A percentile compares a stretch with the other conserved stretches of the same genome.
Conservation (phyloP, 1,284 basidiomycete genomes). For the Pseudozyma tsukubaensis region DNA sequence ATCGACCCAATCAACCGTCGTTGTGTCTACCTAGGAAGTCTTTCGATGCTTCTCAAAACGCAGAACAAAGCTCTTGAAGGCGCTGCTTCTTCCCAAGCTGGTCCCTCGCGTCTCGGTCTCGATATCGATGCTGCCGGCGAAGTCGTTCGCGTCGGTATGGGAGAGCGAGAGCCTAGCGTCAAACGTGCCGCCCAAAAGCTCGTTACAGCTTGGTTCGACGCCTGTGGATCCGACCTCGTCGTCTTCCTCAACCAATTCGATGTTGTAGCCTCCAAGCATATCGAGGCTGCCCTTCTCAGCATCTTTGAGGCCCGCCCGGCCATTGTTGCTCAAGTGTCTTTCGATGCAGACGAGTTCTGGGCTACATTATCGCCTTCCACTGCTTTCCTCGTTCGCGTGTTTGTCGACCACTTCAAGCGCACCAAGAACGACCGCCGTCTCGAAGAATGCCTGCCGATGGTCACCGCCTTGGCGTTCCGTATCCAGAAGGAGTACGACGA, state of each 20-base stretch:
- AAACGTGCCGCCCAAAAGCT: constrained; percentile 79
- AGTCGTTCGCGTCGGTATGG: constrained; percentile 76
- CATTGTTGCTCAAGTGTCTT: constrained; percentile 72
- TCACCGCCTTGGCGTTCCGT: constrained; percentile 87
- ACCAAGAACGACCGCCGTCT: constrained; percentile 75
- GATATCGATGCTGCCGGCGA: constrained; percentile 48
- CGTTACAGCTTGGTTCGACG: constrained; percentile 62
- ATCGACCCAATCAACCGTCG: constrained; percentile 84
- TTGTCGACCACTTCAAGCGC: constrained; percentile 82
- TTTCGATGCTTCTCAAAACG: constrained; percentile 44
- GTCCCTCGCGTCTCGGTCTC: constrained; percentile 54
- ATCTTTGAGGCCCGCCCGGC: constrained; percentile 77
- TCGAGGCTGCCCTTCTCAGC: constrained; percentile 77
- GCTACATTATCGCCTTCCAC: constrained; percentile 80
- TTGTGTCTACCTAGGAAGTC: constrained; percentile 77
- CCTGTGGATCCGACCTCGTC: constrained; percentile 52
- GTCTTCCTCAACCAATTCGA: constrained; percentile 78
- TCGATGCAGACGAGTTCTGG: constrained; percentile 83
- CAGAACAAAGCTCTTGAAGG: constrained; percentile 29
- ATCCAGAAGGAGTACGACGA: constrained; percentile 76
- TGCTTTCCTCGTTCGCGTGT: constrained; percentile 84
- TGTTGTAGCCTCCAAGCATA: constrained; percentile 73
- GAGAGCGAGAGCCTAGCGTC: constrained; percentile 87
- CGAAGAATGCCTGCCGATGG: constrained; percentile 84
- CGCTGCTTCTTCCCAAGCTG: constrained; percentile 22